Evolutionary conservation across 352 stramenopile species (phyloP).

Genomic region (Pythium brachiatum): DNA sequence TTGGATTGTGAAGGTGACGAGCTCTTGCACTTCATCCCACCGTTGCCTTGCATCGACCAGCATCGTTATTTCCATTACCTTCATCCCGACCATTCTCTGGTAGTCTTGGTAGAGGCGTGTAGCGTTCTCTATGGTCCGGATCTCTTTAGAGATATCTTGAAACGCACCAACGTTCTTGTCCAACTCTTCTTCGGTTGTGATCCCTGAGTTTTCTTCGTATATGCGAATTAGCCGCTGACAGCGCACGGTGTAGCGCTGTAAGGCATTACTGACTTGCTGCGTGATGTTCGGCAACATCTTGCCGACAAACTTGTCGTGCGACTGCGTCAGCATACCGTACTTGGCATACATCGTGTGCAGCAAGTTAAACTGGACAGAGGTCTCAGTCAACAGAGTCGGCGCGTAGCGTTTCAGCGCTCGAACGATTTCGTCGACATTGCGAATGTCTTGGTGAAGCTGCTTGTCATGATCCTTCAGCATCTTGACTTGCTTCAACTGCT

Average conservation of each 20-base stretch:
- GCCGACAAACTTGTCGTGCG: constrained; percentile 56
- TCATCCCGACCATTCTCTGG: constrained; percentile 64
- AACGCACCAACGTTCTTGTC: constrained; percentile 46
- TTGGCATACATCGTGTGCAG: constrained; percentile 49
- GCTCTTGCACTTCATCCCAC: constrained; percentile 60
- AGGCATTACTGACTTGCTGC: constrained; percentile 54
- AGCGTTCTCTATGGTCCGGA: constrained; percentile 48
- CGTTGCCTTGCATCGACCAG: constrained; percentile 38
- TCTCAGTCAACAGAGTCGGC: constrained; percentile 29
- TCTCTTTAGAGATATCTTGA: constrained; percentile 48
- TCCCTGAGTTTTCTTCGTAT: constrained; percentile 46
- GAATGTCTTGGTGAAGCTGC: constrained; percentile 61
- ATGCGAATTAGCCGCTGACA: constrained; percentile 50
- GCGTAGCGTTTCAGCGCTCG: constrained; percentile 47
- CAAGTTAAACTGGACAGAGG: constrained; percentile 38
- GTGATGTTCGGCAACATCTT: constrained; percentile 71
- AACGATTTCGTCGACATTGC: constrained; percentile 65
- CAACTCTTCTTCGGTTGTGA: constrained; percentile 59
- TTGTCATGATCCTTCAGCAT: constrained; percentile 51
- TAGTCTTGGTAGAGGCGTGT: constrained; percentile 66
- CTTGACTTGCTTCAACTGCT: constrained; percentile 63
- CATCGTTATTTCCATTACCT: constrained; percentile 52
- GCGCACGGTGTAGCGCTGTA: constrained; percentile 51
- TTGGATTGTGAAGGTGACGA: constrained; percentile 44
- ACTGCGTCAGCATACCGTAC: constrained; percentile 44